These are phyloP conservation scores for Neurospora terricola DNA, from an alignment of 495 filamentous ascomycete genomes.

Conservation along the genomic window DNA sequence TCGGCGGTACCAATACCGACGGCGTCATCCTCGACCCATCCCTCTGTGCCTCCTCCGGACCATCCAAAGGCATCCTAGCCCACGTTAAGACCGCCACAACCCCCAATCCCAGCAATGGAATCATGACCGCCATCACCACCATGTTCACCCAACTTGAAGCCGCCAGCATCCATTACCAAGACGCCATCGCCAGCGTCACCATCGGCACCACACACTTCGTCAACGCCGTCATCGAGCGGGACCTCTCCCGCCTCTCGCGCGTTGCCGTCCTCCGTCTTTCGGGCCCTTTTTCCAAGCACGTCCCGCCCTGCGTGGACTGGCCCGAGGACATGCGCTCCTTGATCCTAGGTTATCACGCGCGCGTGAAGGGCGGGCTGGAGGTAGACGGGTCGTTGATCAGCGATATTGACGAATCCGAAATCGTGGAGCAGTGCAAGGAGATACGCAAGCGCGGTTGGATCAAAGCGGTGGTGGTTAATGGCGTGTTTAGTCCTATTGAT, in stretches of 20 bases:
- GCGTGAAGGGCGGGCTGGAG: conserved; percentile 38
- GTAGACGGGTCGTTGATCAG: conserved; percentile 40
- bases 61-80: conserved; percentile 37
- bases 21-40: conserved; percentile 45
- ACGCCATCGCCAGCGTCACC: conserved; percentile 42
- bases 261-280: conserved; percentile 48
- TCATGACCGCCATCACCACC: conserved; percentile 37
- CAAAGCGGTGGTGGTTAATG: conserved; percentile 43
- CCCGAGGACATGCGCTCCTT: conserved; percentile 34
- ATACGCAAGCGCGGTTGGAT: conserved; percentile 34
- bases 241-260: conserved; percentile 37
- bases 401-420: conserved; percentile 37
- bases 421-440: conserved; percentile 28
- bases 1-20: conserved; percentile 53
- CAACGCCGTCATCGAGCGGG: conserved; percentile 51
- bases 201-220: conserved; percentile 58
- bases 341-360: conserved; percentile 36
- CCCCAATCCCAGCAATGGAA: conserved; percentile 43
- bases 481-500: conserved; percentile 50
- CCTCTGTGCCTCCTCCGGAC: conserved; percentile 10
- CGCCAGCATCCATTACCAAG: conserved; percentile 21
- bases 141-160: conserved; percentile 22
- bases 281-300: conserved; percentile 43
- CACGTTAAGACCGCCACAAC: conserved; percentile 51
- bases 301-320: conserved; percentile 44